Percentiles rank a stretch among this genome's conserved stretches.
Conservation (phyloP, 2,329 filamentous ascomycete species). For the Tolypocladium cylindrosporum region DNA sequence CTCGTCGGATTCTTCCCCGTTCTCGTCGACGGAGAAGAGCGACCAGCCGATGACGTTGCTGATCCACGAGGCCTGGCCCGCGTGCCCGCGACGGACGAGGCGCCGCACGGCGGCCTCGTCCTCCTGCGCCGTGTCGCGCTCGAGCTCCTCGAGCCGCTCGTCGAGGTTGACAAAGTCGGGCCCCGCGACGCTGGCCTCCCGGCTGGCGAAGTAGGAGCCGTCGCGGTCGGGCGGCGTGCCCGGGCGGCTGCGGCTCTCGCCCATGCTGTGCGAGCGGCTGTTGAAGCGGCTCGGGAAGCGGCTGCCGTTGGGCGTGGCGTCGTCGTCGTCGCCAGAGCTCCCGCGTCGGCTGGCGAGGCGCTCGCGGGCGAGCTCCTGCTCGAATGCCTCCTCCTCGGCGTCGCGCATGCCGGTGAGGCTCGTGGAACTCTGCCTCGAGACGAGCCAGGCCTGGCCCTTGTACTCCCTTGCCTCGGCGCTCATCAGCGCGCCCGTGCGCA, state of each 20-base stretch:
- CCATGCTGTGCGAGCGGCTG: slow-evolving; percentile 30
- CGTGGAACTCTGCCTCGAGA: slow-evolving; percentile 55
- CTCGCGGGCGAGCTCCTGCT: slow-evolving; percentile 41
- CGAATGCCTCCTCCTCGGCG: slow-evolving; percentile 41
- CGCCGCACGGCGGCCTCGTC: slow-evolving; percentile 50
- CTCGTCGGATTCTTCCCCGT: slow-evolving; percentile 40
- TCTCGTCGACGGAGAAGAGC: slow-evolving; percentile 52
- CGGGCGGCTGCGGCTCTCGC: slow-evolving; percentile 25
- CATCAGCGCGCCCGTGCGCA: slow-evolving; percentile 52
- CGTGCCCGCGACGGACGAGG: slow-evolving; percentile 42
- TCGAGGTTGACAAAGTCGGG: slow-evolving; percentile 56
- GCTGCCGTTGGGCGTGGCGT: slow-evolving; percentile 28
- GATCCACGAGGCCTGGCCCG: slow-evolving; percentile 48
- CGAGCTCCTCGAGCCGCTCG: slow-evolving; percentile 46
- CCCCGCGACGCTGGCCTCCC: slow-evolving; percentile 32
- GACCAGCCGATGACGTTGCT: slow-evolving; percentile 49
- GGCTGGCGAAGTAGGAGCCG: slow-evolving; percentile 32
- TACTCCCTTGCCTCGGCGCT: slow-evolving; percentile 53
- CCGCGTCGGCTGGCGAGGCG: slow-evolving; percentile 36
- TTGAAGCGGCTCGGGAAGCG: slow-evolving; percentile 37
- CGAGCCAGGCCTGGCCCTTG: slow-evolving; percentile 60
- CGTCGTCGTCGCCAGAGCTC: slow-evolving; percentile 30
- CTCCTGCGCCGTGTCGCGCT: slow-evolving; percentile 37
- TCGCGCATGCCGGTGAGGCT: slow-evolving; percentile 44
- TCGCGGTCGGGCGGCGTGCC: slow-evolving; percentile 33